phyloP scores from a whole-genome alignment of 352 stramenopile genomes.

The Phytopythium vexans region DNA sequence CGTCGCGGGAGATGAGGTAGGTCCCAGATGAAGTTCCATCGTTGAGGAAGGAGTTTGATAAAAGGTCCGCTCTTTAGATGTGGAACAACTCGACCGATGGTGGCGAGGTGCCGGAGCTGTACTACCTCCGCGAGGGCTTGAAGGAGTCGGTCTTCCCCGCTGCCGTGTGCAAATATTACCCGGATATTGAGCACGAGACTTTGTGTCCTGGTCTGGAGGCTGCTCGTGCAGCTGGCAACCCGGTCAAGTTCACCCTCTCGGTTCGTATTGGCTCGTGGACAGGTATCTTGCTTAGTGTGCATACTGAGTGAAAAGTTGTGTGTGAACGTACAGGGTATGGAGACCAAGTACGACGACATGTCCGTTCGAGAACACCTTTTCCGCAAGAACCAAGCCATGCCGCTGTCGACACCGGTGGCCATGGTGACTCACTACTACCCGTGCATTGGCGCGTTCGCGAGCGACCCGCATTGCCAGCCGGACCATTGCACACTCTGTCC shows the following conservation, averaged over 20 bases:
- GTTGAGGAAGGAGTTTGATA: slow-evolving; percentile 1
- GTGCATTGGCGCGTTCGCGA: slow-evolving; percentile 61
- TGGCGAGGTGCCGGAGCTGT: slow-evolving; percentile 68
- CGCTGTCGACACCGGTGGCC: slow-evolving; percentile 65
- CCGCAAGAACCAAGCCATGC: slow-evolving; percentile 74
- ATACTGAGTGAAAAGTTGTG: background rate
- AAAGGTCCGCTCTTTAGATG: slow-evolving; percentile 23
- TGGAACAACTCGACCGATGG: slow-evolving; percentile 83
- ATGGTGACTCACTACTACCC: slow-evolving; percentile 83
- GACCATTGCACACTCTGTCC: slow-evolving; percentile 70
- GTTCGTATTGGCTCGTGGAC: slow-evolving; percentile 13
- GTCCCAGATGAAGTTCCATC: background rate
- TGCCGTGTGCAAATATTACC: slow-evolving; percentile 71
- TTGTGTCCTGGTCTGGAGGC: slow-evolving; percentile 60
- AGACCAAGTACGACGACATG: slow-evolving; percentile 82
- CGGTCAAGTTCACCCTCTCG: slow-evolving; percentile 64
- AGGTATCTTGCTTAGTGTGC: background rate
- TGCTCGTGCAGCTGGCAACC: slow-evolving; percentile 46
- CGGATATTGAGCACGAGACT: slow-evolving; percentile 52
- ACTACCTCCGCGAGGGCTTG: slow-evolving; percentile 75
- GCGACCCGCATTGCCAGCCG: slow-evolving; percentile 53
- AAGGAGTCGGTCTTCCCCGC: slow-evolving; percentile 71
- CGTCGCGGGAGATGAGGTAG: slow-evolving; percentile 57
- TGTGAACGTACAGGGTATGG: slow-evolving; percentile 42
- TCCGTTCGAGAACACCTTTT: slow-evolving; percentile 70